phyloP scores from a whole-genome alignment of 768 basidiomycete species.

The Lyophyllum semitale region DNA sequence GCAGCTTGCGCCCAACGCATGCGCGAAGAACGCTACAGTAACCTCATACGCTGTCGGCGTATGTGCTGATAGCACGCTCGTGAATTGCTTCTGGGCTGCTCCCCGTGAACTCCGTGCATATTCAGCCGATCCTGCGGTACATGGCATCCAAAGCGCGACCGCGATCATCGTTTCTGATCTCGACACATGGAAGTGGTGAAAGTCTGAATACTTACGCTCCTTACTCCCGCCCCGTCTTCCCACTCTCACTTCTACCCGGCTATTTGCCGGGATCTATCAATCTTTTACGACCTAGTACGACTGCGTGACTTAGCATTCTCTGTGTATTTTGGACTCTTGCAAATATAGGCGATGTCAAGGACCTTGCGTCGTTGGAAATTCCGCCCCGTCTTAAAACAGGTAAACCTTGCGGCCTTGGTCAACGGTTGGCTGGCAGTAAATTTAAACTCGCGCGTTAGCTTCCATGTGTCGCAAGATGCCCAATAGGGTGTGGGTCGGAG shows the following conservation, averaged over 20 bases:
- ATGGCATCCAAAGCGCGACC: slow-evolving; percentile 10
- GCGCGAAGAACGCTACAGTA: slow-evolving; percentile 2
- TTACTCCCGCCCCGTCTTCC: too few relatives aligned
- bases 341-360: too few relatives aligned
- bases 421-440: too few relatives aligned
- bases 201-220: not conserved
- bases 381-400: too few relatives aligned
- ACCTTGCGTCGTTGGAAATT: too few relatives aligned
- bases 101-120: slow-evolving; percentile 15
- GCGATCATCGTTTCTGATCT: slow-evolving; percentile 17
- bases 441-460: too few relatives aligned
- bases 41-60: slow-evolving; percentile 15
- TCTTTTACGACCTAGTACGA: slow-evolving; percentile 3
- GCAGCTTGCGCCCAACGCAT: slow-evolving; percentile 11
- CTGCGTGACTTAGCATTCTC: not conserved
- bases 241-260: too few relatives aligned
- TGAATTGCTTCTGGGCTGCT: slow-evolving; percentile 12
- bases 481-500: too few relatives aligned
- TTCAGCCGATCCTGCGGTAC: slow-evolving; percentile 11
- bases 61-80: slow-evolving; percentile 9
- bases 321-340: not conserved
- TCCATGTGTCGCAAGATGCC: too few relatives aligned
- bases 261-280: not conserved
- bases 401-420: too few relatives aligned
- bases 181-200: slow-evolving; percentile 18